Conservation (phyloP, 1,139 yeast species). For the Meyerozyma smithsonii region DNA sequence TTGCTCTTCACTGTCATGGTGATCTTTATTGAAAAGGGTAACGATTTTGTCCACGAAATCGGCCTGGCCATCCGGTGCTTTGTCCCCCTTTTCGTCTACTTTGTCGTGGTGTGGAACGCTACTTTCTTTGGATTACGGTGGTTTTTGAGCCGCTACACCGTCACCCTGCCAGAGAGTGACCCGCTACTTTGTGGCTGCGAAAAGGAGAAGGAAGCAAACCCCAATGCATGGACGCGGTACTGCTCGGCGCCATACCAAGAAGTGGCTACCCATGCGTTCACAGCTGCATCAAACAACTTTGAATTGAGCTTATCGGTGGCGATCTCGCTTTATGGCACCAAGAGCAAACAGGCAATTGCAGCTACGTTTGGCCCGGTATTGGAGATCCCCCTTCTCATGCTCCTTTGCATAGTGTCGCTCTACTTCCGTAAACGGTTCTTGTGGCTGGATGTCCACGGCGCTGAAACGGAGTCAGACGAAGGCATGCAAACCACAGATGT, state of each 20-base stretch:
- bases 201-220: slow-evolving; percentile 11
- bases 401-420: slow-evolving; percentile 38
- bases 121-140: slow-evolving; percentile 37
- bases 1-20: slow-evolving; percentile 50
- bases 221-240: slow-evolving; percentile 15
- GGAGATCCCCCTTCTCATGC: slow-evolving; percentile 50
- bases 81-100: slow-evolving; percentile 48
- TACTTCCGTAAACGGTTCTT: slow-evolving; percentile 22
- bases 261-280: slow-evolving; percentile 49
- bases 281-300: slow-evolving; percentile 54
- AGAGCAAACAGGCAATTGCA: slow-evolving; percentile 52
- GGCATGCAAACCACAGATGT: too few species aligned
- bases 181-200: slow-evolving; percentile 37
- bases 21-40: slow-evolving; percentile 52
- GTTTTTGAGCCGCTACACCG: slow-evolving; percentile 2
- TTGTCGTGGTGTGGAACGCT: slow-evolving; percentile 44
- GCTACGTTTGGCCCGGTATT: slow-evolving; percentile 58
- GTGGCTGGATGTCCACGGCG: slow-evolving; percentile 19
- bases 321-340: slow-evolving; percentile 48
- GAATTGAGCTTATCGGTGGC: slow-evolving; percentile 47
- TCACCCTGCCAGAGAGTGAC: slow-evolving; percentile 4
- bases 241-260: slow-evolving; percentile 40
- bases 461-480: too few species aligned
- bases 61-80: slow-evolving; percentile 49
- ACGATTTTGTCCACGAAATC: slow-evolving; percentile 44